A percentile compares a stretch with the other conserved stretches of the same genome.
These are phyloP conservation scores for Serendipita vermifera DNA, from an alignment of 768 basidiomycete genomes.

Conservation along the genomic window DNA sequence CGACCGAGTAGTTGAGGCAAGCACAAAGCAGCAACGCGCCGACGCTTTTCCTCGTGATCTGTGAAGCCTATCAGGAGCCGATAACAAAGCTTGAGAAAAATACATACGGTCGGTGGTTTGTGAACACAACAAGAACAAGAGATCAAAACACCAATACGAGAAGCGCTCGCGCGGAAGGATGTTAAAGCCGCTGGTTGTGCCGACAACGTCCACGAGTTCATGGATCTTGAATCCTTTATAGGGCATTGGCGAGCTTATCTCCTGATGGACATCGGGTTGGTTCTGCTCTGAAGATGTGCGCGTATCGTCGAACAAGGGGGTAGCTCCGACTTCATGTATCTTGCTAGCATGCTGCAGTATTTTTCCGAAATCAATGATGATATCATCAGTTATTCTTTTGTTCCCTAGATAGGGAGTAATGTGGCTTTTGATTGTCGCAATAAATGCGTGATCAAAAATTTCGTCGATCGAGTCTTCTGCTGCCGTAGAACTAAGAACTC, in stretches of 20 bases:
- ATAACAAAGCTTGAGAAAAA: not conserved
- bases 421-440: conserved; percentile 65
- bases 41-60: conserved; percentile 51
- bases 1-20: conserved; percentile 63
- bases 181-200: conserved; percentile 46
- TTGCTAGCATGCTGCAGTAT: conserved; percentile 61
- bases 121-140: conserved; percentile 71
- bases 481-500: conserved; percentile 36
- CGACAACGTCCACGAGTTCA: conserved; percentile 26
- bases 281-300: not conserved
- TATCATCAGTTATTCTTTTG: conserved; percentile 50
- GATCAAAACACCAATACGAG: conserved; percentile 85
- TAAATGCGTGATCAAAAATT: conserved; percentile 71
- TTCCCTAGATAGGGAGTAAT: conserved; percentile 66
- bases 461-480: conserved; percentile 57
- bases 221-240: not conserved
- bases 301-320: not conserved
- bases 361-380: conserved; percentile 54
- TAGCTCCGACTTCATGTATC: conserved; percentile 32
- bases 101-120: conserved; percentile 43
- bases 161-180: conserved; percentile 68
- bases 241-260: not conserved
- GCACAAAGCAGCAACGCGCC: conserved; percentile 58
- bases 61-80: not conserved
- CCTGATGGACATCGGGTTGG: not conserved